Percentiles rank a stretch among this genome's conserved stretches.
Evolutionary conservation across 2,329 filamentous ascomycete species (phyloP).

Genomic region (Exophiala oligosperma): DNA sequence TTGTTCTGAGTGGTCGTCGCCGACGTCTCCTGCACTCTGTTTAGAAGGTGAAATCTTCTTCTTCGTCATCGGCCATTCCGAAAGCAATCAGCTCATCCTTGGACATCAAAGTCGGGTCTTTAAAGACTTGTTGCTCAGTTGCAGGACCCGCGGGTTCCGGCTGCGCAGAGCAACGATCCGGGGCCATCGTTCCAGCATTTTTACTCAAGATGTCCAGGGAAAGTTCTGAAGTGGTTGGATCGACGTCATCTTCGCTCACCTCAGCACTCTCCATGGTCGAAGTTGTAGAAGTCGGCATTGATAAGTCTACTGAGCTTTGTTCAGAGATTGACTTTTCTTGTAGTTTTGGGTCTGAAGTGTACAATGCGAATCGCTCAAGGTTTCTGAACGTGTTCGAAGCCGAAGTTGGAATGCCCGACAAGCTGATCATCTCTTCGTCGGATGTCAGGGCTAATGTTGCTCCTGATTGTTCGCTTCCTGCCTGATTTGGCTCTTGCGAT

Average conservation of each 20-base stretch:
- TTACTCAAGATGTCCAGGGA: background rate
- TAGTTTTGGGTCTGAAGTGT: background rate
- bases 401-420: background rate
- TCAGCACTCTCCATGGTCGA: background rate
- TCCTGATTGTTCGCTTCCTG: background rate
- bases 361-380: background rate
- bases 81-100: slow-evolving; percentile 3
- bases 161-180: too few species aligned
- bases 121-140: background rate
- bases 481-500: background rate
- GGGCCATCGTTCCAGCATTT: too few species aligned
- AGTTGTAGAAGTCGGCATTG: slow-evolving; percentile 1
- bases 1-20: background rate
- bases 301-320: slow-evolving; percentile 4
- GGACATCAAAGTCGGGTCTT: slow-evolving; percentile 17
- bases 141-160: too few species aligned
- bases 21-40: background rate
- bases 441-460: background rate
- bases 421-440: background rate
- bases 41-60: slow-evolving; percentile 15
- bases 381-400: background rate
- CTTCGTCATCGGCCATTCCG: slow-evolving; percentile 9
- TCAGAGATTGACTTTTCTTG: slow-evolving; percentile 2
- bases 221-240: background rate
- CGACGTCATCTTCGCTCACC: slow-evolving; percentile 8